Evolutionary conservation across 768 basidiomycete genomes (phyloP).

Genomic region (Macrolepiota dolichaula): DNA sequence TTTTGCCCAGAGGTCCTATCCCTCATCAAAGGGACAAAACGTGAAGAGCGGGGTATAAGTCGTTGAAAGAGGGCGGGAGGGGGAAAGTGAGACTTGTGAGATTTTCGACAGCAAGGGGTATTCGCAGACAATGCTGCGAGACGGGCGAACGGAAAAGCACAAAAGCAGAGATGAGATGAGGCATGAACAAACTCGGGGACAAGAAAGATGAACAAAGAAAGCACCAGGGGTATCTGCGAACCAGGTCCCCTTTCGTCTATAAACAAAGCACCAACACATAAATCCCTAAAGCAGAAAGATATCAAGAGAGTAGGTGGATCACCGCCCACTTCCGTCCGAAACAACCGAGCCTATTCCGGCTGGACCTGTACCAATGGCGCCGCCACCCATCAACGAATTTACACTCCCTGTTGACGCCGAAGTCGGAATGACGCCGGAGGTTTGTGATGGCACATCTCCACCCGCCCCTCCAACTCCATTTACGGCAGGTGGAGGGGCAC

Average conservation of each 20-base stretch:
- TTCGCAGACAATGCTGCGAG: background rate
- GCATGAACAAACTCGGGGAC: background rate
- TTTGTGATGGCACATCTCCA: background rate
- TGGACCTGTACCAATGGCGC: background rate
- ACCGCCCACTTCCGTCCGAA: constrained; percentile 8
- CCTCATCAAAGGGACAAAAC: background rate
- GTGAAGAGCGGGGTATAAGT: background rate
- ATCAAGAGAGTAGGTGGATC: background rate
- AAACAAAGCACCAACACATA: background rate
- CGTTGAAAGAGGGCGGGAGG: background rate
- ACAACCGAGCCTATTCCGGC: background rate
- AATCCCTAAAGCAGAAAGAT: background rate
- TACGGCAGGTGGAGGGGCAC: background rate
- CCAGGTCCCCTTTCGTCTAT: constrained; percentile 1
- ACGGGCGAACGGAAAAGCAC: background rate
- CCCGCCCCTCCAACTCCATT: background rate
- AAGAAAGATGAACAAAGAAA: background rate
- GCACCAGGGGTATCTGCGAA: background rate
- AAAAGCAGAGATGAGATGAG: background rate
- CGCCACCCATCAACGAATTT: background rate
- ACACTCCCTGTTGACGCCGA: background rate
- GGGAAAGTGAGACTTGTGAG: background rate
- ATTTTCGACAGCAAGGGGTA: background rate
- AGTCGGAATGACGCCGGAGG: background rate
- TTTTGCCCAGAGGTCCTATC: background rate